Evolutionary conservation across 352 stramenopile species (phyloP).

Genomic region (Lagenidium sp.): DNA sequence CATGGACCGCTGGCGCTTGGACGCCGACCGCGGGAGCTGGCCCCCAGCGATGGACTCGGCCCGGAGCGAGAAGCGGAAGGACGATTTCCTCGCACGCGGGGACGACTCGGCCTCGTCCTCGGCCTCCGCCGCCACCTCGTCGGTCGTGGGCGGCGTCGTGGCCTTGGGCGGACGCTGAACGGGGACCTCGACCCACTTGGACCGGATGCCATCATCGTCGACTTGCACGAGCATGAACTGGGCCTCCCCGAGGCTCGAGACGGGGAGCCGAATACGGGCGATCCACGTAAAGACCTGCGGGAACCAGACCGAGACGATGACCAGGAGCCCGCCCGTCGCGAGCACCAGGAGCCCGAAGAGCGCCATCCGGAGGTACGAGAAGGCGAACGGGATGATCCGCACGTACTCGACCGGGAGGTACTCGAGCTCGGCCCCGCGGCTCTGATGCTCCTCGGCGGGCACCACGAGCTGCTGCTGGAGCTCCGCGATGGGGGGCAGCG

Average conservation of each 20-base stretch:
- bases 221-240: conserved; percentile 34
- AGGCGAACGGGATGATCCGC: conserved; percentile 20
- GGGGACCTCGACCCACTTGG: conserved; percentile 21
- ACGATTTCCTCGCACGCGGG: too few relatives aligned
- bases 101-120: too few relatives aligned
- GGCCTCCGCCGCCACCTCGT: background rate
- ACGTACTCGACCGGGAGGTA: background rate
- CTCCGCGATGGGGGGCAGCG: too few relatives aligned
- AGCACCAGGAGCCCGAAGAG: conserved; percentile 22
- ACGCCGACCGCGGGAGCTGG: too few relatives aligned
- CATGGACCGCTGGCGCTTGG: too few relatives aligned
- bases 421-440: too few relatives aligned
- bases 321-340: conserved; percentile 11
- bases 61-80: too few relatives aligned
- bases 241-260: conserved; percentile 15
- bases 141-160: background rate
- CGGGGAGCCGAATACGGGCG: conserved; percentile 13
- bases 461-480: too few relatives aligned
- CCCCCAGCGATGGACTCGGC: too few relatives aligned
- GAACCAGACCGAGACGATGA: conserved; percentile 30
- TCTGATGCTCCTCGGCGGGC: too few relatives aligned
- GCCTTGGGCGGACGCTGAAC: conserved; percentile 11
- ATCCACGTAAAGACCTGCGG: conserved; percentile 35
- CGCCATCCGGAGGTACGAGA: conserved; percentile 14
- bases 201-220: conserved; percentile 15